Evolutionary conservation across 345 rosid species (phyloP), one percentile per base, ranked within the genome.

Genomic region (Kandelia obovata): DNA sequence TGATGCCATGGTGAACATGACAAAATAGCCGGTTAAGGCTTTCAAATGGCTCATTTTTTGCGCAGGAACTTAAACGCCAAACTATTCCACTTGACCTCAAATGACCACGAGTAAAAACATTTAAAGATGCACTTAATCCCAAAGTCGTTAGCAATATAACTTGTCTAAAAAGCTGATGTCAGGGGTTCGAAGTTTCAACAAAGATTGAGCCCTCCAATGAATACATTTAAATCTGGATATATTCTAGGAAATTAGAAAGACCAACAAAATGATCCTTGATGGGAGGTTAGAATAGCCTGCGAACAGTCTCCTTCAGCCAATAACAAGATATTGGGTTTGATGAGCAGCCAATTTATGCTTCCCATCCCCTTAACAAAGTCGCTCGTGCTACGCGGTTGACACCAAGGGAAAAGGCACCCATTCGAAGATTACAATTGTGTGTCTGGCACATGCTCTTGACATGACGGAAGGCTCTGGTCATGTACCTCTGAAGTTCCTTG

Each of bases 351-450:
- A 55, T 19, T 81, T 74, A 96, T 68, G 97, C 98, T 79, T 92
- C 98, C 98, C 99, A 96, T 65, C 98, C 99, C 75, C 99, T 86
- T 32, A 92, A 76, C 65, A 78, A 78, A 37, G 97, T 88, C 63
- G 99, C 96, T 16, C 98, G 87, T 5, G 98, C 99, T 59, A 96
- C 98, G 5, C 99, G 86, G 88, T 88, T 92, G 43, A 96, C 90
- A 3, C 97, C 99, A 1, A 96, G 99, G 2, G 99, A 90, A 78
- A 96, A 96, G 67, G 99, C 99, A 30, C 99, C 99, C 98, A 96
- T 96, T 61, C 99, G 92, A 61, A 92, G 94, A 80, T 80, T 86
- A 84, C 99, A 96, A 30, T 90, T 21, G 73, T 96, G 91, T 5
- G 89, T 70, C 71, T 89, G 87, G 76, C 98, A 96, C 99, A 92